These are phyloP conservation scores for Zygoascus meyerae DNA, from an alignment of 1,139 yeast genomes.

Conservation along the genomic window DNA sequence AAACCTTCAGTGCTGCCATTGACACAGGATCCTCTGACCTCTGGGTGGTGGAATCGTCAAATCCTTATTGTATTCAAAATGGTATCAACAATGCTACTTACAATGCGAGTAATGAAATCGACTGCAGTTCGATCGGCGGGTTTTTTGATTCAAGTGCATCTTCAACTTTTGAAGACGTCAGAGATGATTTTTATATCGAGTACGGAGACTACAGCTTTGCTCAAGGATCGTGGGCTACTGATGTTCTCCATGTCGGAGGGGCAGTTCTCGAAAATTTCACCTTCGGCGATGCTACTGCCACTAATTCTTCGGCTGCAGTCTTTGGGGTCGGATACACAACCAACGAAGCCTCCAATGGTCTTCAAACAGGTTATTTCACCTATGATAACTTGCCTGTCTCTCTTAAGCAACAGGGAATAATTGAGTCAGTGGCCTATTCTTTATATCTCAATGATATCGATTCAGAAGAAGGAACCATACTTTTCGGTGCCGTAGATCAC, in stretches of 20 bases:
- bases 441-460: slow-evolving; percentile 44
- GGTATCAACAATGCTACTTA: slow-evolving; percentile 13
- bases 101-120: slow-evolving; percentile 13
- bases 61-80: slow-evolving; percentile 21
- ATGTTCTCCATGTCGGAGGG: slow-evolving; percentile 38
- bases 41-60: slow-evolving; percentile 43
- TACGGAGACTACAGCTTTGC: slow-evolving; percentile 56
- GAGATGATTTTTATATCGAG: slow-evolving; percentile 38
- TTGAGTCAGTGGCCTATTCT: slow-evolving; percentile 46
- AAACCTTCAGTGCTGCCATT: slow-evolving; percentile 27
- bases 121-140: slow-evolving; percentile 21
- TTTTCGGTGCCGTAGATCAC: slow-evolving; percentile 57
- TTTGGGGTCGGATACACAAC: slow-evolving; percentile 48
- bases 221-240: slow-evolving; percentile 48
- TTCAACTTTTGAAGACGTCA: slow-evolving; percentile 17
- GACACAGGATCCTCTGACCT: slow-evolving; percentile 69
- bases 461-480: slow-evolving; percentile 42
- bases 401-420: slow-evolving; percentile 45
- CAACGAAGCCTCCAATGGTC: slow-evolving; percentile 31
- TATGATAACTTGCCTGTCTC: slow-evolving; percentile 44
- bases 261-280: slow-evolving; percentile 36
- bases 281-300: slow-evolving; percentile 43
- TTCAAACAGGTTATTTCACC: not conserved
- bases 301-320: slow-evolving; percentile 45
- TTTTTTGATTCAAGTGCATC: slow-evolving; percentile 19